Evolutionary conservation across 208 protist species (phyloP).

Genomic region (Tritrichomonas foetus): DNA sequence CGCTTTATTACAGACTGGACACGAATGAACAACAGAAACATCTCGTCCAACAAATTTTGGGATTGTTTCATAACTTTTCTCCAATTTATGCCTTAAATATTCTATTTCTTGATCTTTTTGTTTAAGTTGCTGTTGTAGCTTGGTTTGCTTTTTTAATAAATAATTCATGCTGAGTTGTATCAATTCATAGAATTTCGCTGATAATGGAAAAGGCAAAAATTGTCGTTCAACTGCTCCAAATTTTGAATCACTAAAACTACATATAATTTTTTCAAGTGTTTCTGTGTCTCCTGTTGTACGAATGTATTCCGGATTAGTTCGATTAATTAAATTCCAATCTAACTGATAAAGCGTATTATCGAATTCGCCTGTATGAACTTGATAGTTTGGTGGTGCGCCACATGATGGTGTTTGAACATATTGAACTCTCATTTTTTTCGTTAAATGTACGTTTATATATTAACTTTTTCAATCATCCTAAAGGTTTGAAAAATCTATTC

Average conservation of each 20-base stretch:
- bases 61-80: background rate
- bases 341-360: background rate
- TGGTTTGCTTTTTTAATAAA: background rate
- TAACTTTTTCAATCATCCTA: too few relatives aligned
- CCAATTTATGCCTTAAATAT: background rate
- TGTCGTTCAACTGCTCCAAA: background rate
- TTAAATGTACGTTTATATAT: too few relatives aligned
- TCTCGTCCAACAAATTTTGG: background rate
- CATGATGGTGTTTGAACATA: too few relatives aligned
- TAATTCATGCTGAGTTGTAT: background rate
- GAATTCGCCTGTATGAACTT: background rate
- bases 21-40: background rate
- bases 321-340: background rate
- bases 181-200: background rate
- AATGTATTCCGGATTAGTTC: background rate
- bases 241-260: background rate
- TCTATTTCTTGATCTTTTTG: background rate
- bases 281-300: background rate
- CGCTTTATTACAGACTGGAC: background rate
- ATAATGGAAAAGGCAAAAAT: background rate
- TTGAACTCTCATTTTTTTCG: too few relatives aligned
- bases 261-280: background rate
- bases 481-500: too few relatives aligned
- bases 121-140: background rate
- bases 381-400: too few relatives aligned